Evolutionary conservation across 192 early-diverging fungal genomes (phyloP), one percentile per base, ranked within the genome.

Genomic region (Coemansia nantahalensis): DNA sequence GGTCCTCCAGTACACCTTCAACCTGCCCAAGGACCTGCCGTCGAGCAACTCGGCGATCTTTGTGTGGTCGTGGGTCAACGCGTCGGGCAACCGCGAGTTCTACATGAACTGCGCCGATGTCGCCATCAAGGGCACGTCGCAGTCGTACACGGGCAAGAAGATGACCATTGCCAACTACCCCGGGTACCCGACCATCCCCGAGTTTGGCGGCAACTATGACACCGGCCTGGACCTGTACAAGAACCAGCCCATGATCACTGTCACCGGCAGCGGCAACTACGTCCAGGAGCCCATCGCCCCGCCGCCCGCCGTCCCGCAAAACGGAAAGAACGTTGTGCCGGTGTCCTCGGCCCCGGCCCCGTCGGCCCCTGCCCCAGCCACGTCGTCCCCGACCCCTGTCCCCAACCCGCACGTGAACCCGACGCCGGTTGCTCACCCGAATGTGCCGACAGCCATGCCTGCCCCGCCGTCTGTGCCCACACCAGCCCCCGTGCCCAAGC

Each of bases 61-160:
- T 23, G 75, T 73, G 7, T 88, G 86, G 86, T 57, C 80, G n/a
- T 88, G 86, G 86, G 82, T 84, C 35, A 85, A 84, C 50, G 83
- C 84, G n/a, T 57, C 77, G n/a, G 83, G 81, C 5, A 83, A 83
- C 56, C 73, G 78, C 35, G 86, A 88, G 62, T 85, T 77, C 51
- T 88, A 88, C 67, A 83, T 80, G 79, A 80, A 83, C 48, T 86
- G 85, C 48, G 85, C 82, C n/a, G 84, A 88, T 63, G 74, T 90
- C 28, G 78, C 79, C 38, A 80, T 88, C 54, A 47, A 57, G 4
- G 80, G 82, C 14, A 56, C 64, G 2, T 16, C 35, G 15, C 39
- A 57, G 1, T 51, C 60, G 34, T 67, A 77, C 45, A 78, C 83
- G 0, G 78, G 78, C 38, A 76, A 71, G 56, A 45, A 72, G 43